Evolutionary conservation across 768 basidiomycete species (phyloP), one percentile per base, ranked within the genome.

Genomic region (Dioszegia crocea): DNA sequence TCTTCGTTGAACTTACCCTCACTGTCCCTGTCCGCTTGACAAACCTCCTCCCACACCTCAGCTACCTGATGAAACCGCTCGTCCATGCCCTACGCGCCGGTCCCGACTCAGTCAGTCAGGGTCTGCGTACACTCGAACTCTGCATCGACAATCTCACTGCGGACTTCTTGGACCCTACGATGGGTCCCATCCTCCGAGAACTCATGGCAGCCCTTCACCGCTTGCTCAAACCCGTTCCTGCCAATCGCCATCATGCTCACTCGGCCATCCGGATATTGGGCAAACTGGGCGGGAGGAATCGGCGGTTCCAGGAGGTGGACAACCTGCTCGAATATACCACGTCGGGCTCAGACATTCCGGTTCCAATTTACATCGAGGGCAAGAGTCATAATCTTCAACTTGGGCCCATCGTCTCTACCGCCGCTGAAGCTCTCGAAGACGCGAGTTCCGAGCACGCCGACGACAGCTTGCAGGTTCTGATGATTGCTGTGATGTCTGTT

Each of bases 71-170:
- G 93, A 88, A 91, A 65, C 96, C 96, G 0, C 82, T 99, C 27
- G 91, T 93, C 2, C 81, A 93, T 49, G 92, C 96, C 8, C 80
- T 99, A 51, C 84, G 87, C 50, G 92, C 92, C 36, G 85, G 84
- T 38, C 84, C 86, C 5, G 96, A 99, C 54, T 84, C 96, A 45
- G 88, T 97, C 54, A 87, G 91, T 23, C 96, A 99, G 79, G 96
- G 96, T 44, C 80, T 99, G 24, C 84, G 96, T 5, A 99, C 96
- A 0, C 83, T 99, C 59, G 96, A 99, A 76, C 82, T 99, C n/a
- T 98, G 94, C 78, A 94, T 98, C 70, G 96, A 99, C 80, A 99
- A 98, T 73, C 83, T 99, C 26, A 96, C 91, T 0, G 91, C 91
- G 1, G 96, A 98, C 77, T 98, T 98, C 80, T 83, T 99, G 27